phyloP scores from a whole-genome alignment of 169 alveolate genomes.

The Blepharisma undulans region DNA sequence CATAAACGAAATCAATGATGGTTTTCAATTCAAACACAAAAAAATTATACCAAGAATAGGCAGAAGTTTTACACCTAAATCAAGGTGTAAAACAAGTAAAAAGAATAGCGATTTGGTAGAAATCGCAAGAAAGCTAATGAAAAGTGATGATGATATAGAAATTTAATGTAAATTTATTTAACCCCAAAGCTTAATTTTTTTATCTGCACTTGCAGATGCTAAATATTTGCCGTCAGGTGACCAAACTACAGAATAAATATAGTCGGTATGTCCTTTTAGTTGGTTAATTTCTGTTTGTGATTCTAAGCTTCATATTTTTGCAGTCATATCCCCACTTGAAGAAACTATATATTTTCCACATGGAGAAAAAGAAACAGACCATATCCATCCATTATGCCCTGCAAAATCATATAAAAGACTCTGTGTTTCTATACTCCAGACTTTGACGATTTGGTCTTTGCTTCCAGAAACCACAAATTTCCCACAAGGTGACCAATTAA shows the following conservation, averaged over 20 bases:
- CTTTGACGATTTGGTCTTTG: constrained; percentile 38
- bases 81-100: background rate
- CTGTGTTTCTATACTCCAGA: constrained; percentile 37
- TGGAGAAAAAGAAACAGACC: constrained; percentile 15
- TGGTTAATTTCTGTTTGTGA: background rate
- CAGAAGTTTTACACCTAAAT: background rate
- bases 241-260: background rate
- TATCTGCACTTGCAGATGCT: constrained; percentile 75
- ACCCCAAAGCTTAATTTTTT: constrained; percentile 66
- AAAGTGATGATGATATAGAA: background rate
- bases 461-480: background rate
- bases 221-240: constrained; percentile 24
- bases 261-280: background rate
- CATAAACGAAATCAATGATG: background rate
- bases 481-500: background rate
- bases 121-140: background rate
- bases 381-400: constrained; percentile 49
- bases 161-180: background rate
- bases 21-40: background rate
- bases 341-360: background rate
- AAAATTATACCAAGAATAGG: background rate
- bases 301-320: constrained; percentile 22
- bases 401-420: constrained; percentile 8
- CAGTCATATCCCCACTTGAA: background rate
- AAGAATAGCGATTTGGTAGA: background rate